These are phyloP conservation scores for Coriaria nepalensis DNA, from an alignment of 306 rosid genomes.

Conservation along the genomic window DNA sequence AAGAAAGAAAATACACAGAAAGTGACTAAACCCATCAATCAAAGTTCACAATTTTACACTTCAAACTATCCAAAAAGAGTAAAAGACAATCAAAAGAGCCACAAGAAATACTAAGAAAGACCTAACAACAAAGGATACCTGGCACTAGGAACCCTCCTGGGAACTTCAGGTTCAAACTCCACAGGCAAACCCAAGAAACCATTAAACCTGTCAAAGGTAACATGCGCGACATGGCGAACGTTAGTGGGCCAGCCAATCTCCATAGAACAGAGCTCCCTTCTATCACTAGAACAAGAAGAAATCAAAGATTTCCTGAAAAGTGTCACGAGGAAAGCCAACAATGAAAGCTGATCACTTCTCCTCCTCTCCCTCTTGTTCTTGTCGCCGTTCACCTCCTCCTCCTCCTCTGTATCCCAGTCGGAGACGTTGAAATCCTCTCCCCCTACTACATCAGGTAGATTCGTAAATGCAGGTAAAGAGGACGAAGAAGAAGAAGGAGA, in stretches of 20 bases:
- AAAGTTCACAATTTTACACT: constrained; percentile 5
- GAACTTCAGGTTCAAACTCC: constrained; percentile 77
- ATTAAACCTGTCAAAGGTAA: constrained; percentile 80
- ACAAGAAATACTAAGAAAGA: background rate
- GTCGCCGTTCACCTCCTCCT: constrained; percentile 13
- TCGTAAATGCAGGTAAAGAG: constrained; percentile 10
- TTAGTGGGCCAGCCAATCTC: constrained; percentile 72
- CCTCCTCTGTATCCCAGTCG: constrained; percentile 16
- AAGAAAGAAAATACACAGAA: background rate
- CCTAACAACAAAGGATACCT: constrained; percentile 35
- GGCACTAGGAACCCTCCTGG: constrained; percentile 91
- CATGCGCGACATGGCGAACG: constrained; percentile 91
- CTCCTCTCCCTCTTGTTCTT: background rate
- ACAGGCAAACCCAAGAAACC: constrained; percentile 95
- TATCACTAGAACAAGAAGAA: constrained; percentile 37
- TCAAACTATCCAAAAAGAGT: background rate
- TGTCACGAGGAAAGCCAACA: constrained; percentile 39
- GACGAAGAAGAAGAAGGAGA: constrained; percentile 11
- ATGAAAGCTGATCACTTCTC: constrained; percentile 36
- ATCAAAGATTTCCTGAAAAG: constrained; percentile 48
- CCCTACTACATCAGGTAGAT: constrained; percentile 9
- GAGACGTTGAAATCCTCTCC: constrained; percentile 15
- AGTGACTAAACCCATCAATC: constrained; percentile 3
- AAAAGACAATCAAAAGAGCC: too few species aligned
- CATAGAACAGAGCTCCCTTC: constrained; percentile 39